Conservation (phyloP, 2,329 filamentous ascomycete genomes). For the Fusarium sp. region DNA sequence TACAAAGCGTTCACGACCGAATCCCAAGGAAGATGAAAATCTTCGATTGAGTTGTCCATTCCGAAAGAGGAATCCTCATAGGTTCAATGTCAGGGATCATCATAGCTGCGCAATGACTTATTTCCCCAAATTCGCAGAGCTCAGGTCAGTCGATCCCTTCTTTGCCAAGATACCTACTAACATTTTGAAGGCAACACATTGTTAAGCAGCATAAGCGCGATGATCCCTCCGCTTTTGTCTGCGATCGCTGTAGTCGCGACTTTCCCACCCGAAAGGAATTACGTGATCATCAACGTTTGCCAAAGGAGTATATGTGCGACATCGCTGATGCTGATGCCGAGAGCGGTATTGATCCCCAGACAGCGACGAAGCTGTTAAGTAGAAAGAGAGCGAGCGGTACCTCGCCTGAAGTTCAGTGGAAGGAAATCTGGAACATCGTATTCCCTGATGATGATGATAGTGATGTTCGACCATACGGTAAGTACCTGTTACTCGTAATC, state of each 20-base stretch:
- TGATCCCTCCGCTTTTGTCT: conserved; percentile 55
- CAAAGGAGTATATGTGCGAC: conserved; percentile 57
- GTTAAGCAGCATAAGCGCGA: conserved; percentile 58
- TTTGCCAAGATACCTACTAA: conserved; percentile 16
- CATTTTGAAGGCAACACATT: conserved; percentile 52
- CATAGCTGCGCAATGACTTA: conserved; percentile 58
- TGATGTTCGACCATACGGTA: conserved; percentile 49
- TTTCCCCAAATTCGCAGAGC: conserved; percentile 56
- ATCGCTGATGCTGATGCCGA: conserved; percentile 56
- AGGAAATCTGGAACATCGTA: conserved; percentile 56
- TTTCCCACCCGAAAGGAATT: conserved; percentile 54
- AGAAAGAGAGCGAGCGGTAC: conserved; percentile 55
- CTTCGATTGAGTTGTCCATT: conserved; percentile 58
- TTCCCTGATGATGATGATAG: conserved; percentile 56
- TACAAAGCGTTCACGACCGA: conserved; percentile 48
- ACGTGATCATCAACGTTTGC: conserved; percentile 54
- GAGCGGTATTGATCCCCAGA: conserved; percentile 55
- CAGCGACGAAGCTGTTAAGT: conserved; percentile 54
- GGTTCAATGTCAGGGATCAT: conserved; percentile 60
- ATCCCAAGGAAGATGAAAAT: conserved; percentile 53
- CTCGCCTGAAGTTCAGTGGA: conserved; percentile 55
- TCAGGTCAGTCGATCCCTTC: conserved; percentile 47
- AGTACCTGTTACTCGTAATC: background rate
- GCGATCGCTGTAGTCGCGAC: conserved; percentile 55
- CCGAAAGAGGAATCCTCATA: conserved; percentile 57